These are phyloP conservation scores for Pythium sp. DNA, from an alignment of 352 stramenopile species.

Conservation along the genomic window DNA sequence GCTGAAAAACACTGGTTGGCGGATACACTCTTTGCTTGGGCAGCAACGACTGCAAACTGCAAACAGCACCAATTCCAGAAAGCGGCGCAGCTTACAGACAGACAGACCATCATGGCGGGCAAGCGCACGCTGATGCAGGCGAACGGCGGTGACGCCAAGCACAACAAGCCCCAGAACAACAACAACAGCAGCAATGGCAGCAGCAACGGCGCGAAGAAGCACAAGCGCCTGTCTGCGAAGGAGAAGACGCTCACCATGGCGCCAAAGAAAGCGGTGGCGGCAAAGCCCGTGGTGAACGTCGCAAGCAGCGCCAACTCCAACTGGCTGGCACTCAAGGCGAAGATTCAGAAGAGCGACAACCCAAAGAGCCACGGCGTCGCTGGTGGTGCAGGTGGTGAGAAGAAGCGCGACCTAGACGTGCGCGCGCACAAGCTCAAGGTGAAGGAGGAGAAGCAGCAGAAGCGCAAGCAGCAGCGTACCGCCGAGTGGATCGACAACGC, in stretches of 20 bases:
- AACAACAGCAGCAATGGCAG: constrained; percentile 5
- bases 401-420: constrained; percentile 41
- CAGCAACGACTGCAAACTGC: not conserved
- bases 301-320: constrained; percentile 49
- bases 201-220: constrained; percentile 26
- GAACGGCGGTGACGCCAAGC: constrained; percentile 7
- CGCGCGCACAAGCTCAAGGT: constrained; percentile 37
- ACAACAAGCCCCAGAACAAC: constrained; percentile 9
- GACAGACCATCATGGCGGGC: constrained; percentile 11
- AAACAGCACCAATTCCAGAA: not conserved
- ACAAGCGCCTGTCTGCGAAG: constrained; percentile 16
- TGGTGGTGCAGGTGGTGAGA: constrained; percentile 8
- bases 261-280: constrained; percentile 15
- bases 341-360: constrained; percentile 47
- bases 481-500: constrained; percentile 80
- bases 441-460: constrained; percentile 46
- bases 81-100: not conserved
- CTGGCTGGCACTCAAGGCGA: constrained; percentile 73
- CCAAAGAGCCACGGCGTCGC: constrained; percentile 8
- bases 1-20: constrained; percentile 2
- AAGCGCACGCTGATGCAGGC: constrained; percentile 24
- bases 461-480: constrained; percentile 47
- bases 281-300: constrained; percentile 10
- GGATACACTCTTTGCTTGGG: constrained; percentile 1
- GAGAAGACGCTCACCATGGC: constrained; percentile 38